These are phyloP conservation scores for Elsinoe arachidis DNA, from an alignment of 2,329 filamentous ascomycete species.

Conservation along the genomic window DNA sequence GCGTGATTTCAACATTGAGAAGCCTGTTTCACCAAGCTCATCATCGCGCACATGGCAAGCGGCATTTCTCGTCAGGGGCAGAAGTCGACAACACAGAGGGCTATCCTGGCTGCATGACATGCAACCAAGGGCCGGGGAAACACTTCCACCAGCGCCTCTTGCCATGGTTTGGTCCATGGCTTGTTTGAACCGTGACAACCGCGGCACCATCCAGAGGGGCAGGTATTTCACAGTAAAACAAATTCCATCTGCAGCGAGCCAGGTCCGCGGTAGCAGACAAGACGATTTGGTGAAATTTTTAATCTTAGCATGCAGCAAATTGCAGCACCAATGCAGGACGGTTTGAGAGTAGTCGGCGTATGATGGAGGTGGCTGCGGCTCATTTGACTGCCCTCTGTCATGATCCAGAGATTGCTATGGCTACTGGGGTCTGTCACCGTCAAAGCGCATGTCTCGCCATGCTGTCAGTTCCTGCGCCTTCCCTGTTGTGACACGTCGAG, in stretches of 20 bases:
- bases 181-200: slow-evolving; percentile 1
- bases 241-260: slow-evolving; percentile 1
- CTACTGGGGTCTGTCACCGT: neutral
- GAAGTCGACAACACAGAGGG: neutral
- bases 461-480: neutral
- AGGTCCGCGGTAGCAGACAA: slow-evolving; percentile 5
- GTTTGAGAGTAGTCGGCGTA: slow-evolving; percentile 8
- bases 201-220: neutral
- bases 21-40: slow-evolving; percentile 1
- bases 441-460: neutral
- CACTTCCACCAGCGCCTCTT: neutral
- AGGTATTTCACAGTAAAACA: slow-evolving; percentile 3
- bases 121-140: neutral
- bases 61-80: slow-evolving; percentile 1
- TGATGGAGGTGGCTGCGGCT: slow-evolving; percentile 12
- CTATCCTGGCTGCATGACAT: neutral
- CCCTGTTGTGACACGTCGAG: neutral
- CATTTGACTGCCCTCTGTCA: neutral
- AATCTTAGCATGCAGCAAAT: slow-evolving; percentile 9
- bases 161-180: neutral
- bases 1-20: neutral
- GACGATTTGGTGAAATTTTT: neutral
- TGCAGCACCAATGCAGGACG: slow-evolving; percentile 4
- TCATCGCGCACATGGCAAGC: slow-evolving; percentile 1
- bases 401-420: neutral